phyloP scores from a whole-genome alignment of 164 flowering plant species.

The Macadamia integrifolia region DNA sequence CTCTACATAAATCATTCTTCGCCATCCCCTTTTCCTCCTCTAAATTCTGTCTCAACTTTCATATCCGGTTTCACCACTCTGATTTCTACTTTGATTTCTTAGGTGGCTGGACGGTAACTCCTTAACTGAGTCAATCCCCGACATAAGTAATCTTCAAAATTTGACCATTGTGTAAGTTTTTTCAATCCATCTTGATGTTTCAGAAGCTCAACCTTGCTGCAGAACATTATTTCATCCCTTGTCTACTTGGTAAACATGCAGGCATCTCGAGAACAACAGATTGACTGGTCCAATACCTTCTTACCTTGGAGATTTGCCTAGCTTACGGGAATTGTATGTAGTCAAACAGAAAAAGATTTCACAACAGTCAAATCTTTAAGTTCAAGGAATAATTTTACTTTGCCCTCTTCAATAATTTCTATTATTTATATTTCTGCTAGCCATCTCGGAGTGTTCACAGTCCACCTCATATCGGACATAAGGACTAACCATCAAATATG shows the following conservation, averaged over 20 bases:
- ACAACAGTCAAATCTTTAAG: too few relatives aligned
- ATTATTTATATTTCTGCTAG: neutral
- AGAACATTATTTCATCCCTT: neutral
- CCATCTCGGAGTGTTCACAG: neutral
- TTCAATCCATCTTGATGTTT: neutral
- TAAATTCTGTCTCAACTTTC: neutral
- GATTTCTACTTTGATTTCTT: constrained; percentile 8
- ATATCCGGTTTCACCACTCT: neutral
- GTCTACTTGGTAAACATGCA: constrained; percentile 31
- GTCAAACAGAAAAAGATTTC: neutral
- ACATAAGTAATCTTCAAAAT: constrained; percentile 62
- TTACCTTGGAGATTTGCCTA: constrained; percentile 61
- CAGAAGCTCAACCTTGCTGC: neutral
- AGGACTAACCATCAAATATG: constrained; percentile 8
- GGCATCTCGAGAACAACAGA: constrained; percentile 89
- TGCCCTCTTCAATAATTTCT: neutral
- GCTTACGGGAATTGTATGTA: constrained; percentile 73
- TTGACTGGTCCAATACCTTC: constrained; percentile 71
- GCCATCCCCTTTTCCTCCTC: neutral
- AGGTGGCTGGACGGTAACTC: constrained; percentile 83
- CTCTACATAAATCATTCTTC: neutral
- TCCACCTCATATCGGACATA: neutral
- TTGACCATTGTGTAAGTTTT: constrained; percentile 63
- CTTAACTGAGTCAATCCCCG: constrained; percentile 69
- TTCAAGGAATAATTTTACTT: neutral